Conservation (phyloP, 2,329 filamentous ascomycete species). For the Aschersonia sp. region DNA sequence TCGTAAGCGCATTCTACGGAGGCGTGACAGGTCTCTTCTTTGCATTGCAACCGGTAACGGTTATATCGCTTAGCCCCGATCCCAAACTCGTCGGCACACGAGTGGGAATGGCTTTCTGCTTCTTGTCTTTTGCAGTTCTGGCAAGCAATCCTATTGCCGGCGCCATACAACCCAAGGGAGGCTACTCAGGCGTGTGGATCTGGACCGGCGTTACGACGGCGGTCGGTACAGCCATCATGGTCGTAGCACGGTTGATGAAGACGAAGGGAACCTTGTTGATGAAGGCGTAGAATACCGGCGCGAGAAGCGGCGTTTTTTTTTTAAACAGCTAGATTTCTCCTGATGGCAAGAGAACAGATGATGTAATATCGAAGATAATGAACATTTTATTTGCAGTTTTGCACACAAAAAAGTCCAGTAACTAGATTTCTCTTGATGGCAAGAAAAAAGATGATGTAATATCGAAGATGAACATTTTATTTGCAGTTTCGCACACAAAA, state of each 20-base stretch:
- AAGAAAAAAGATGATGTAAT: too few species aligned
- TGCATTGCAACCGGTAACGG: slow-evolving; percentile 45
- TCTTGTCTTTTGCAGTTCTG: slow-evolving; percentile 38
- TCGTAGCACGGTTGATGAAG: not conserved
- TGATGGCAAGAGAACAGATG: too few species aligned
- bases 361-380: too few species aligned
- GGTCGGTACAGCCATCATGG: not conserved
- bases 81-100: slow-evolving; percentile 36
- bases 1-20: slow-evolving; percentile 37
- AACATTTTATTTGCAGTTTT: too few species aligned
- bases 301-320: too few species aligned
- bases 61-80: slow-evolving; percentile 32
- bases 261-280: not conserved
- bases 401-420: too few species aligned
- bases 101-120: slow-evolving; percentile 45
- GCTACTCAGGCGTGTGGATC: not conserved
- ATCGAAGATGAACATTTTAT: too few species aligned
- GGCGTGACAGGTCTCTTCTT: slow-evolving; percentile 49
- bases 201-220: not conserved
- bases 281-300: not conserved
- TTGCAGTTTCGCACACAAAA: too few species aligned
- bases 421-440: too few species aligned
- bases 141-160: slow-evolving; percentile 39
- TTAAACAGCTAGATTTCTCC: too few species aligned
- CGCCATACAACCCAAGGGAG: not conserved